A percentile compares a stretch with the other conserved stretches of the same genome.
Evolutionary conservation across 2,329 filamentous ascomycete genomes (phyloP).

Genomic region (Metarhizium guizhouense): DNA sequence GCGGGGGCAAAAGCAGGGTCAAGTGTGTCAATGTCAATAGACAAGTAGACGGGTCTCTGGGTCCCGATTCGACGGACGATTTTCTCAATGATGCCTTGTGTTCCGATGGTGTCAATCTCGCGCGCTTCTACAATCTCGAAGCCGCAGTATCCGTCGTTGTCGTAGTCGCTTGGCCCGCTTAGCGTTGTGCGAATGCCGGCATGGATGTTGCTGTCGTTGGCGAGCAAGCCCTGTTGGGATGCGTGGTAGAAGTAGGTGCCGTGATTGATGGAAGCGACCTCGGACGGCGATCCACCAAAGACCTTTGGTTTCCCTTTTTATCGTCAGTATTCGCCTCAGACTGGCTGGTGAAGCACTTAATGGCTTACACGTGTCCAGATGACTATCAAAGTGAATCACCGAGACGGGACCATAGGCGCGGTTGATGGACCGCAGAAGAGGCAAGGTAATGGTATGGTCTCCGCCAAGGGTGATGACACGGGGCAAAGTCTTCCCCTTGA

Average conservation of each 20-base stretch:
- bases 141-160: constrained; percentile 13
- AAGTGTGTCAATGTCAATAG: constrained; percentile 69
- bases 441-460: constrained; percentile 54
- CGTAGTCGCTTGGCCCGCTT: constrained; percentile 31
- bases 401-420: constrained; percentile 51
- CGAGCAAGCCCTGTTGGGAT: constrained; percentile 9
- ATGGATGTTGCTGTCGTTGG: constrained; percentile 58
- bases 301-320: constrained; percentile 69
- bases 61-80: constrained; percentile 60
- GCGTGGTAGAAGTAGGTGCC: constrained; percentile 17
- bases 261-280: constrained; percentile 44
- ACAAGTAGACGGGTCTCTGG: constrained; percentile 65
- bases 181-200: constrained; percentile 70
- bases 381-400: constrained; percentile 55
- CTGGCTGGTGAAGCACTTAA: no score
- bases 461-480: constrained; percentile 69
- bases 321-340: no score
- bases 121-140: constrained; percentile 15
- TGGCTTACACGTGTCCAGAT: constrained; percentile 45
- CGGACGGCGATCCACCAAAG: constrained; percentile 71
- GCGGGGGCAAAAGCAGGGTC: constrained; percentile 47
- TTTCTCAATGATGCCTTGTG: constrained; percentile 52
- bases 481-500: constrained; percentile 66
- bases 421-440: constrained; percentile 50
- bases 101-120: constrained; percentile 72